These are phyloP conservation scores for Salix caprea DNA, from an alignment of 345 rosid genomes.

Conservation along the genomic window DNA sequence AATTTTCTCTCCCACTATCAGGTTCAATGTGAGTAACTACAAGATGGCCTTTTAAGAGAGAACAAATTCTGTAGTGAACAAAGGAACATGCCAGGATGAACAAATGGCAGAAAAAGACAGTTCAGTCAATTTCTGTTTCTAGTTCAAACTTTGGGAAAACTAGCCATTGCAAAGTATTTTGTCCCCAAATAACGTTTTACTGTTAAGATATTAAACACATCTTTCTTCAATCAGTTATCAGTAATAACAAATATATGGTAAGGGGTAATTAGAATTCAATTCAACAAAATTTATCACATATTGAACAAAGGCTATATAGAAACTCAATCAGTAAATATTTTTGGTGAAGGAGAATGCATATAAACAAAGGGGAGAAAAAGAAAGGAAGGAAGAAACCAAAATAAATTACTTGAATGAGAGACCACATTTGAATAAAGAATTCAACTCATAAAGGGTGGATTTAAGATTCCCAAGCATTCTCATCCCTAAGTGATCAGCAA, in stretches of 20 bases:
- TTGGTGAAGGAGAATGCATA: neutral
- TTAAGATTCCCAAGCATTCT: neutral
- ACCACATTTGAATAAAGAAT: neutral
- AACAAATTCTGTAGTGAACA: neutral
- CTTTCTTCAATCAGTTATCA: neutral
- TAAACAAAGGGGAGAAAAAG: neutral
- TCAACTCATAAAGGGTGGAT: neutral
- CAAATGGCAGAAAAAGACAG: neutral
- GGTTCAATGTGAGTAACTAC: neutral
- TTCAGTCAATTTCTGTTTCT: neutral
- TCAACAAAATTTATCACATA: neutral
- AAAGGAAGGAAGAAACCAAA: neutral
- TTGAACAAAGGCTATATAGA: neutral
- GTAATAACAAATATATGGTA: neutral
- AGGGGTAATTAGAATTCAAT: neutral
- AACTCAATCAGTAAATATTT: neutral
- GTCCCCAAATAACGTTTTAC: neutral
- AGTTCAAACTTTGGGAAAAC: neutral
- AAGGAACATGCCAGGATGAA: neutral
- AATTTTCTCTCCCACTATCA: neutral
- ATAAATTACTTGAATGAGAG: neutral
- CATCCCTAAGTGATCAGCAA: neutral
- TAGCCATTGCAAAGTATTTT: neutral
- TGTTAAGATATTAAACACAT: neutral
- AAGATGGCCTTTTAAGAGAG: neutral